A percentile compares a stretch with the other conserved stretches of the same genome.
These are phyloP conservation scores for Tolypocladium ophioglossoides DNA, from an alignment of 2,329 filamentous ascomycete genomes.

Conservation along the genomic window DNA sequence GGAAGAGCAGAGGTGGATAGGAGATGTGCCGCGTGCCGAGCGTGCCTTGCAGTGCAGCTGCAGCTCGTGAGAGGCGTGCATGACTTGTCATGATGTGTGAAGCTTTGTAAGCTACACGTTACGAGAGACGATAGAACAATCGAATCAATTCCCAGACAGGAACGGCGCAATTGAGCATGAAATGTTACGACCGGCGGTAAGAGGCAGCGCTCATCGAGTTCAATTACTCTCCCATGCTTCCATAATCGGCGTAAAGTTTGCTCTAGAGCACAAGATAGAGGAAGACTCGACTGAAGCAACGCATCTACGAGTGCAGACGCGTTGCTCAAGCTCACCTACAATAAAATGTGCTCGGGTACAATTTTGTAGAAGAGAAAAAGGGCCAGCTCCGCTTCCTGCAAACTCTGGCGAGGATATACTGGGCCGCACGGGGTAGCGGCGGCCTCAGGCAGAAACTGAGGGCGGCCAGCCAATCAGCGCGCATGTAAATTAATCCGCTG, in stretches of 20 bases:
- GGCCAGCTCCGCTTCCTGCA: conserved; percentile 6
- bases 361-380: conserved; percentile 33
- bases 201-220: conserved; percentile 53
- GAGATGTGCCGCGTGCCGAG: conserved; percentile 69
- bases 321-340: conserved; percentile 56
- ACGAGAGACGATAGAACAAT: not conserved
- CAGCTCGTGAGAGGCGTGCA: conserved; percentile 53
- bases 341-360: conserved; percentile 62
- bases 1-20: conserved; percentile 75
- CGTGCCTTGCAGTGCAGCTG: conserved; percentile 91
- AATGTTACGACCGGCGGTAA: conserved; percentile 68
- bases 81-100: not conserved
- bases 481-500: conserved; percentile 29
- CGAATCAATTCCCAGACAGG: not conserved
- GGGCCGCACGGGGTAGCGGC: not conserved
- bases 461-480: conserved; percentile 27
- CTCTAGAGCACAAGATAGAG: conserved; percentile 66
- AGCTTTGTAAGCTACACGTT: not conserved
- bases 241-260: conserved; percentile 53
- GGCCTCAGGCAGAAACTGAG: conserved; percentile 26
- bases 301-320: conserved; percentile 21
- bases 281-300: conserved; percentile 49
- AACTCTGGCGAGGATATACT: conserved; percentile 8
- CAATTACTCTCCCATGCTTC: conserved; percentile 54
- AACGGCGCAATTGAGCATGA: not conserved